Base-by-base conservation (phyloP, 164 flowering plant species). In the Magnolia officinalis region DNA sequence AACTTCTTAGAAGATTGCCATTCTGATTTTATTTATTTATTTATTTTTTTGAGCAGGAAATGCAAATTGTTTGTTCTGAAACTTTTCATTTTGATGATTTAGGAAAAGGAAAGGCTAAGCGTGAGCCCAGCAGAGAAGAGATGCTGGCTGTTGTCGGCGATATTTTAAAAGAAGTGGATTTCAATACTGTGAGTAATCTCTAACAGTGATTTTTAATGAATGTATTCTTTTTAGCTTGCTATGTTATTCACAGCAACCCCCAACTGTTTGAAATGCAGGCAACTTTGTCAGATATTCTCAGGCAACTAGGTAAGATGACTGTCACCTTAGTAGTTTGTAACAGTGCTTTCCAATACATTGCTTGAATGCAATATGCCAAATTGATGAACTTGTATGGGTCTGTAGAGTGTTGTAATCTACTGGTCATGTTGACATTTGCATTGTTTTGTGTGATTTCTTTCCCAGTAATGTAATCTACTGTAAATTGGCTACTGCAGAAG, bases 121-220 rank as follows among this genome's bases (percentile, higher is more conserved):
- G 76, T 66, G 92, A 86, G 73, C 97, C 98, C 59, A 87, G 76
- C 80, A 86, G 80, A 80, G 90, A 87, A 70, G 95, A 91, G 75
- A 82, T 94, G 91, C 91, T 86, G 83, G 85, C 86, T 58, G 90
- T 84, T 24, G 94, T 89, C 5, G 85, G 73, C 26, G 80, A 83
- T 72, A 89, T 92, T 79, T 80, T 92, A 80, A 92, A 89, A 82
- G 85, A 89, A 86, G 98, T 91, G 67, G 97, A 94, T 80, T 94
- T 94, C 87, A 88, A 94, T 78, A 91, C 93, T 71, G 97, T 92
- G 78, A 85, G 95, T 85, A 65, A 6, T 79, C 8, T 1, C 5
- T 6, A 49, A n/a, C 2, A 50, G 16, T 50, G 75, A 31, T 67
- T 29, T 31, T 31, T 19, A 23, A 10, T 13, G 8, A 0, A 16